Evolutionary conservation across 2,329 filamentous ascomycete genomes (phyloP), one percentile per base, ranked within the genome.

Genomic region (Fusarium newnesense): DNA sequence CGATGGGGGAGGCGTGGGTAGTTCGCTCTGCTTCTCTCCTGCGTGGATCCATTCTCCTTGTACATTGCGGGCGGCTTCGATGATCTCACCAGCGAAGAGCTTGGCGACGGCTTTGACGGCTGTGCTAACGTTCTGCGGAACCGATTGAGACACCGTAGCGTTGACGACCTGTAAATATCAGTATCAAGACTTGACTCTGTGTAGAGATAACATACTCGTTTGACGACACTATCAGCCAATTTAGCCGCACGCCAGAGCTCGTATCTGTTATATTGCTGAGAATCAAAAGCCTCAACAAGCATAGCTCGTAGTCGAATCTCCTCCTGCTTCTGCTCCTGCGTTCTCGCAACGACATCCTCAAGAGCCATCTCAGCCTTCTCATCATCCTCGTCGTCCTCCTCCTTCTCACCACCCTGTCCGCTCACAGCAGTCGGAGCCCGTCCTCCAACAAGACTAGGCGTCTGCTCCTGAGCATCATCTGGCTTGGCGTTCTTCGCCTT

Each of bases 31-130:
- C 63, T 85, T 85, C 79, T 91, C 90, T 67, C 85, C 87, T 10
- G 87, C 86, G 3, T 85, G 84, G 37, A 92, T 84, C 92, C 92
- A 94, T 81, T 95, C 92, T 67, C 87, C 86, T 78, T 95, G 93
- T 16, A 95, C 88, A 47, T 88, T 87, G 58, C 92, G 87, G 15
- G 93, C 93, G 54, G 87, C 84, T 79, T 94, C 93, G 70, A 95
- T 92, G 53, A 96, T 86, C 70, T 94, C 91, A 59, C 92, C 93
- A 8, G 93, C 88, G 79, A 94, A 95, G 69, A 94, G 87, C 81
- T 96, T 96, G 53, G 92, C 90, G 26, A 94, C 92, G 0, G 91
- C 90, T 54, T 91, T 91, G 78, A 95, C 92, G n/a, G 92, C 91
- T 28, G 92, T 90, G 69, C 93, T 91, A 56, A 95, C 92, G 75